Evolutionary conservation across 2,329 filamentous ascomycete genomes (phyloP).

Genomic region (Talaromyces sp.): DNA sequence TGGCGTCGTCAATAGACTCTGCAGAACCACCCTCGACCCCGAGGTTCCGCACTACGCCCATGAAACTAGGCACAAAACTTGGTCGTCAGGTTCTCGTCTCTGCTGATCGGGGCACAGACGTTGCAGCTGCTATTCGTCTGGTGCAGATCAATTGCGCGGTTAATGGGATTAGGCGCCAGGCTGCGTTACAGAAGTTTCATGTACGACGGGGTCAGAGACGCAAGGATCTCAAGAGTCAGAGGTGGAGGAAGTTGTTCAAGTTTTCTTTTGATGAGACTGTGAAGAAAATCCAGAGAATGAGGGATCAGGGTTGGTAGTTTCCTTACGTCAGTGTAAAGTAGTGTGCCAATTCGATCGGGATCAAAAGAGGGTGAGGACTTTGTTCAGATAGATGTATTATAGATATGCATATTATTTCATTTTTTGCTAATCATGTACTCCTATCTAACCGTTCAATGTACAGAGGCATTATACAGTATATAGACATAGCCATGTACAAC

Average conservation of each 20-base stretch:
- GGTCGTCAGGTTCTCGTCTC: conserved; percentile 36
- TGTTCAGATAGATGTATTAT: conserved; percentile 12
- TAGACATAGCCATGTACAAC: background rate
- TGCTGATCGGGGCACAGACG: conserved; percentile 32
- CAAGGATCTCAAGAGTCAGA: conserved; percentile 37
- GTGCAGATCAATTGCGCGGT: conserved; percentile 26
- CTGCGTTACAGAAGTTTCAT: conserved; percentile 39
- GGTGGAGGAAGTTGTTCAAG: conserved; percentile 47
- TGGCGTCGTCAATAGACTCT: background rate
- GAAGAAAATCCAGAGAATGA: conserved; percentile 43
- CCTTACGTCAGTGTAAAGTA: background rate
- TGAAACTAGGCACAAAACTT: conserved; percentile 37
- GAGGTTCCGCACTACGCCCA: conserved; percentile 6
- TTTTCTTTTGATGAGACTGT: conserved; percentile 44
- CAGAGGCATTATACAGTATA: background rate
- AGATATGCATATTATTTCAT: conserved; percentile 1
- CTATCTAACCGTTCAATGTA: background rate
- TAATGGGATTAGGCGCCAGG: conserved; percentile 36
- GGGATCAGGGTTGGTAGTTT: conserved; percentile 45
- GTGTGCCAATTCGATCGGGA: background rate
- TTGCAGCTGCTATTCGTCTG: conserved; percentile 28
- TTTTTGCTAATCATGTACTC: conserved; percentile 2
- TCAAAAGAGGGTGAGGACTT: background rate
- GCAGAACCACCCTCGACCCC: background rate
- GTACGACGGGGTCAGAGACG: conserved; percentile 40